Conservation (phyloP, 179 eudicot genomes). For the Heliamphora pulchella region DNA sequence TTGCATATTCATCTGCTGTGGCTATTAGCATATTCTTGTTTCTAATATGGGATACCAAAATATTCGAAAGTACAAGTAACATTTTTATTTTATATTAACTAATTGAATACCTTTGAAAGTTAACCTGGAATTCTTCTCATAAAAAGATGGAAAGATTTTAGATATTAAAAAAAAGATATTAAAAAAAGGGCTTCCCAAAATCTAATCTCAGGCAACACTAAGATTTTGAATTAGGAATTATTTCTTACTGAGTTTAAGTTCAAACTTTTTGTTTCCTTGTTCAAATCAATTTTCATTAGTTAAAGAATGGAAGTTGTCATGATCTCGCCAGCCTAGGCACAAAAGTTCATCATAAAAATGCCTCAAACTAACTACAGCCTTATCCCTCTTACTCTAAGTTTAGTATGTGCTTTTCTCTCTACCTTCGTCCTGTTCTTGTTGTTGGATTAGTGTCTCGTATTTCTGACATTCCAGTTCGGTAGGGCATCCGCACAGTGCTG, state of each 20-base stretch:
- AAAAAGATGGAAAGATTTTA: background rate
- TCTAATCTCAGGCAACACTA: background rate
- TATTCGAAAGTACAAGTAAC: background rate
- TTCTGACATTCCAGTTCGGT: too few relatives aligned
- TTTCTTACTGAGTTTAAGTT: background rate
- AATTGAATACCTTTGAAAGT: background rate
- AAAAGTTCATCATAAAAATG: background rate
- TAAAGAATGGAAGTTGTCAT: background rate
- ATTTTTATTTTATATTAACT: background rate
- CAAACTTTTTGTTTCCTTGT: background rate
- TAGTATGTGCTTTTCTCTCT: background rate
- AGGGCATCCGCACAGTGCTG: too few relatives aligned
- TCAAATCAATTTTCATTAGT: background rate
- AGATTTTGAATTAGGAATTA: background rate
- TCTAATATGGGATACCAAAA: background rate
- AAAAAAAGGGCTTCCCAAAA: background rate
- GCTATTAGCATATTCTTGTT: background rate
- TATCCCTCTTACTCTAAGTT: background rate
- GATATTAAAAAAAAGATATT: background rate
- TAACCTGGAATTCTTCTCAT: background rate
- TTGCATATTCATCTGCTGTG: slow-evolving; percentile 1
- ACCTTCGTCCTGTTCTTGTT: background rate
- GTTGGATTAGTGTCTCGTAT: too few relatives aligned
- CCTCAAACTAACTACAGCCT: background rate
- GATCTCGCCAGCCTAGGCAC: background rate